Base-by-base conservation (phyloP, 2,329 filamentous ascomycete genomes). In the Macroventuria anomochaeta region DNA sequence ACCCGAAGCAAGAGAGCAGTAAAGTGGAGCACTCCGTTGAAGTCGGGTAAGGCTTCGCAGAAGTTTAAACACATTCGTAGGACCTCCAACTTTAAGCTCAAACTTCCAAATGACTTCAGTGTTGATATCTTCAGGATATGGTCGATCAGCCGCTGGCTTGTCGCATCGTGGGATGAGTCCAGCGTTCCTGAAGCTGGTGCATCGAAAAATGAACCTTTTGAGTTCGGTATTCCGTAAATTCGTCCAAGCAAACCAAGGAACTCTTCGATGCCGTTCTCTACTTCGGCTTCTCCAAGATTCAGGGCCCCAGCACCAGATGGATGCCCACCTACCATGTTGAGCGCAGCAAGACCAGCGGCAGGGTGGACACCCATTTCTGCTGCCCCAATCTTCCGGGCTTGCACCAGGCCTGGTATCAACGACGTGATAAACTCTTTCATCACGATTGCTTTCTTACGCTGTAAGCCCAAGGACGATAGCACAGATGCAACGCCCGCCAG, bases 281-380 rank as follows among this genome's bases (percentile, higher is more conserved):
- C 64, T 48, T 75, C 72, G 7, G 68, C 70, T 53, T 73, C 71
- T 13, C 69, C 68, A 3, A 74, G 52, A 62, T 86, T 88, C 23
- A 95, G 77, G 11, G 88, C 87, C n/a, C 91, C 87, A 46, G 96
- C 79, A 1, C 91, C 92, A 6, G 93, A 90, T 13, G 91, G 90
- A 32, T 60, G 62, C 7, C 67, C 68, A 28, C 65, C 68, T 7
- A 62, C 64, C 59, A 74, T 69, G 59, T 86, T 88, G 25, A 95
- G 78, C 11, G 88, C 87, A 21, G 91, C 87, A 43, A 97, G 79
- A 0, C 91, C 93, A 8, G 93, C 91, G 15, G 93, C 93, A 33
- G 95, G 95, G 75, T 97, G 93, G 29, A 99, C 91, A 3, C 93
- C 95, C 67, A 95, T 90, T 70, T 97, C 95, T n/a, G 95, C 93